Base-by-base conservation (phyloP, 371 early-diverging fungal species). In the Funneliformis caledonium region DNA sequence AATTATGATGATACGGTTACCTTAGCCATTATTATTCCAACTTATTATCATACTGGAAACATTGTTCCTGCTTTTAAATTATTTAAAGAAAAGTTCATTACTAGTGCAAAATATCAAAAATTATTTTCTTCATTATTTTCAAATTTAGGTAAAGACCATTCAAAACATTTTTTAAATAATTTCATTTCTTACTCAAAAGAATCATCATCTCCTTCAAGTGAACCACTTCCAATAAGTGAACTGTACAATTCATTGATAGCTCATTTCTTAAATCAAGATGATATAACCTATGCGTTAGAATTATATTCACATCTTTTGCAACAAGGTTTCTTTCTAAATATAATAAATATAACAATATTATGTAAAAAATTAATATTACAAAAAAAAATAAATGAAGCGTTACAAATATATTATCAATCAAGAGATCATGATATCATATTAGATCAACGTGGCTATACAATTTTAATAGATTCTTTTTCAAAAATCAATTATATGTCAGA, bases 381-480 rank as follows among this genome's bases (percentile, higher is more conserved):
- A 47, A n/a, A 31, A 14, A 72, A 33, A 31, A 43, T 26, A 12
- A 33, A 72, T 31, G 72, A 72, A 6, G 48, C 72, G 50, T 42
- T 72, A 14, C 72, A 72, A 52, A 22, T 72, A 14, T 72, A 72
- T 52, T 72, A 72, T 50, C 50, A 72, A 52, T 52, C 19, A 72
- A 52, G 50, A 6, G 26, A 52, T 22, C 26, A 26, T 31, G 22
- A 26, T 31, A 52, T 72, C 14, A 37, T 45, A 43, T 12, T 72
- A 31, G 52, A 72, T 72, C 22, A 22, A 10, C 48, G 43, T 26
- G 52, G 50, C 4, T 72, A 72, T 12, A 72, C 48, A 2, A 72
- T 31, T 12, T 14, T 75, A 48, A n/a, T 75, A n/a, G 76, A 61
- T 7, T 22, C 65, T 11, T 77, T 77, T 43, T 45, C 60, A 19